A percentile compares a stretch with the other conserved stretches of the same genome.
These are phyloP conservation scores for Wickerhamomyces tratensis DNA, from an alignment of 805 yeast species.

Conservation along the genomic window DNA sequence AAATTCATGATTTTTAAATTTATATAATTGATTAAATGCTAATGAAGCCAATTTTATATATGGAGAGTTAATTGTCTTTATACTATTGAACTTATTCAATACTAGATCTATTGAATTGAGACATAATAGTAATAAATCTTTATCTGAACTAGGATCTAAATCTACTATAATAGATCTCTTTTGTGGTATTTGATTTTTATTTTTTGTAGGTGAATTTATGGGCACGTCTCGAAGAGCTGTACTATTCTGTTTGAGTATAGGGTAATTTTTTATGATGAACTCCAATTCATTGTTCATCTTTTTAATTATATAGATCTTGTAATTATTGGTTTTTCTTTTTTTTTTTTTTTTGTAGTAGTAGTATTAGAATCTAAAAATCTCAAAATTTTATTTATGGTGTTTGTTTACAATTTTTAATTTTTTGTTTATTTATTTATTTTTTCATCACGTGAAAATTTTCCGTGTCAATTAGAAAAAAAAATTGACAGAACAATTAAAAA, in stretches of 20 bases:
- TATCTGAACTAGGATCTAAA: slow-evolving; percentile 5
- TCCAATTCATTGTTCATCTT: slow-evolving; percentile 15
- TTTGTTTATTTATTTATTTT: no score
- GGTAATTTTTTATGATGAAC: slow-evolving; percentile 14
- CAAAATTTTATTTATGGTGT: no score
- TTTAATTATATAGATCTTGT: no score
- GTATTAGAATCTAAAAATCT: no score
- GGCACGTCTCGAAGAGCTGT: slow-evolving; percentile 13
- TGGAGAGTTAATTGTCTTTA: slow-evolving; percentile 9
- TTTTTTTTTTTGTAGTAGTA: no score
- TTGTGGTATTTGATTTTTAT: slow-evolving; percentile 2
- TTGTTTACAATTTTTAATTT: no score
- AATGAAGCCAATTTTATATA: slow-evolving; percentile 13
- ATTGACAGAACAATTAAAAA: no score
- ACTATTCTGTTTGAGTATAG: slow-evolving; percentile 11
- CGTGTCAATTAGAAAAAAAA: no score
- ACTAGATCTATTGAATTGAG: slow-evolving; percentile 13
- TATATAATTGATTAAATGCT: slow-evolving; percentile 14
- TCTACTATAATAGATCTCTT: slow-evolving; percentile 1
- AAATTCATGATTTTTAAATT: slow-evolving; percentile 2
- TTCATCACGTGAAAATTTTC: no score
- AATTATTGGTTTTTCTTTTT: no score
- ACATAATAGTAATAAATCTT: slow-evolving; percentile 12
- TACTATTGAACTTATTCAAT: slow-evolving; percentile 4
- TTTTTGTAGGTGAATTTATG: slow-evolving; percentile 14